These are phyloP conservation scores for Pinguiococcus pyrenoidosus DNA, from an alignment of 108 stramenopile species.

Conservation along the genomic window DNA sequence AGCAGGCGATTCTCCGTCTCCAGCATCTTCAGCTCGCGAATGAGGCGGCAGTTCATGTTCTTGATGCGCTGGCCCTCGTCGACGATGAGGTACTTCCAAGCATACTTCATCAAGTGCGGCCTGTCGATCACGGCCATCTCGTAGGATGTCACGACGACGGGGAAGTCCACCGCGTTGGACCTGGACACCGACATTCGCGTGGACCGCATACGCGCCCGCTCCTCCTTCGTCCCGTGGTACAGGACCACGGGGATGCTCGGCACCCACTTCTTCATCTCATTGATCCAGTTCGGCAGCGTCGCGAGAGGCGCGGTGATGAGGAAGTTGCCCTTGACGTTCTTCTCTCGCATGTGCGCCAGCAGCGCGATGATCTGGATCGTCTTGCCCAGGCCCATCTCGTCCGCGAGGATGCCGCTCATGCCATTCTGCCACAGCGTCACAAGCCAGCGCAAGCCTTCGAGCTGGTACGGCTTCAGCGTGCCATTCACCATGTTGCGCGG, in stretches of 20 bases:
- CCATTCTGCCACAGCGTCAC: conserved; percentile 92
- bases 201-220: conserved; percentile 51
- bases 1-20: conserved; percentile 67
- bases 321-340: conserved; percentile 73
- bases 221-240: conserved; percentile 77
- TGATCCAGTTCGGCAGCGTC: conserved; percentile 91
- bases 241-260: conserved; percentile 65
- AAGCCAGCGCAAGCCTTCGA: conserved; percentile 66
- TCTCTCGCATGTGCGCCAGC: conserved; percentile 74
- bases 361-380: conserved; percentile 88
- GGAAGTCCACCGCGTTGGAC: conserved; percentile 51
- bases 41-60: conserved; percentile 75
- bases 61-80: conserved; percentile 98
- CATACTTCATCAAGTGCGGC: conserved; percentile 6
- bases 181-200: not conserved
- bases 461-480: conserved; percentile 44
- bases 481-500: conserved; percentile 27
- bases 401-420: conserved; percentile 91
- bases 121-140: conserved; percentile 81
- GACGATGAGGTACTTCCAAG: conserved; percentile 78
- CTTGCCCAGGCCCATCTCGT: conserved; percentile 79
- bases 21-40: conserved; percentile 72
- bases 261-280: conserved; percentile 90
- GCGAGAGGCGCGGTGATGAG: conserved; percentile 89
- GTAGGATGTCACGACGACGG: conserved; percentile 82